Conservation (phyloP, 495 filamentous ascomycete genomes). For the Penicillium manginii region DNA sequence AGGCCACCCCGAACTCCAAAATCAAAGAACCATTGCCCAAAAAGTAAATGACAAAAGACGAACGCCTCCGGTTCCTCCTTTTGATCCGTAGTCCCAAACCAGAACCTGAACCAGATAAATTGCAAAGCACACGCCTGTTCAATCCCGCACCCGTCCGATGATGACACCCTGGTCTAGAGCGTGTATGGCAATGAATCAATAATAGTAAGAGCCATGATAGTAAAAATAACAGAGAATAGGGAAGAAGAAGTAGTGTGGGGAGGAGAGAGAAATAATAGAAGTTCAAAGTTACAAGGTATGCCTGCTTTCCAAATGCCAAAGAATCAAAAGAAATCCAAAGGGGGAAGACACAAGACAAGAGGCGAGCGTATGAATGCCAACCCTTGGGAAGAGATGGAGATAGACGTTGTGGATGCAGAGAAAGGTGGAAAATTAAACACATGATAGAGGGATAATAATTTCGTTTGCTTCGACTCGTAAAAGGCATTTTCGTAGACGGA, state of each 20-base stretch:
- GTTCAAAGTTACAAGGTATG: not conserved
- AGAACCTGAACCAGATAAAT: not conserved
- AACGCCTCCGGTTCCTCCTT: not conserved
- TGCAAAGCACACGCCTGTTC: not conserved
- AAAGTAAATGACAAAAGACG: not conserved
- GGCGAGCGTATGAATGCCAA: not conserved
- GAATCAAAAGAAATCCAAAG: not conserved
- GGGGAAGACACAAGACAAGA: not conserved
- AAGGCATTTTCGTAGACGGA: not conserved
- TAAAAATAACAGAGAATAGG: not conserved
- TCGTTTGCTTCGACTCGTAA: slow-evolving; percentile 10
- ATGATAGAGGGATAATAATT: not conserved
- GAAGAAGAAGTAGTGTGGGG: not conserved
- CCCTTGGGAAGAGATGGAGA: not conserved
- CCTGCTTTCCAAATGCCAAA: not conserved
- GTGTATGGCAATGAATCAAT: no score
- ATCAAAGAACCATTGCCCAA: not conserved
- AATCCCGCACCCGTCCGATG: not conserved
- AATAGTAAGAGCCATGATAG: not conserved
- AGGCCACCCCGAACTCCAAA: no score
- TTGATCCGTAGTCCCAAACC: not conserved
- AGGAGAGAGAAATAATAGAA: no score
- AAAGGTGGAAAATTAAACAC: not conserved
- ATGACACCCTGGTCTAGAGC: not conserved
- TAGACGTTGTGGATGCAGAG: not conserved